Evolutionary conservation across 768 basidiomycete species (phyloP).

Genomic region (Boletus insuetus): DNA sequence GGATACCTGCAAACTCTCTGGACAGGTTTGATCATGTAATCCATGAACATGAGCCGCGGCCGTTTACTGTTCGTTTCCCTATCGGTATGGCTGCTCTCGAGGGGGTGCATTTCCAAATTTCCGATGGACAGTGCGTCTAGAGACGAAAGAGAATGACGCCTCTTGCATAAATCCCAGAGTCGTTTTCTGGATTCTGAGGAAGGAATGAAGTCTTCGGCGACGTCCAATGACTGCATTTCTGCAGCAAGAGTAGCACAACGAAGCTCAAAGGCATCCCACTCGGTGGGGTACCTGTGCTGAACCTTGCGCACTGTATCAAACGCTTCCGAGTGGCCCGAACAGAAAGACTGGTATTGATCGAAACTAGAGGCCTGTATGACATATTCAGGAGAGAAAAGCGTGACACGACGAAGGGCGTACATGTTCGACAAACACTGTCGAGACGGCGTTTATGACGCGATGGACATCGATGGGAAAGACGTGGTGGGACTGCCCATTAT

Average conservation of each 20-base stretch:
- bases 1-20: constrained; percentile 97
- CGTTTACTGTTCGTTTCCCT: constrained; percentile 27
- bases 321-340: constrained; percentile 83
- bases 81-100: constrained; percentile 30
- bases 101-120: constrained; percentile 31
- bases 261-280: constrained; percentile 85
- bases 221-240: constrained; percentile 28
- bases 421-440: constrained; percentile 57
- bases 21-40: constrained; percentile 96
- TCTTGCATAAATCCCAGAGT: constrained; percentile 35
- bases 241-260: constrained; percentile 60
- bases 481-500: not conserved
- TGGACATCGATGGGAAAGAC: constrained; percentile 41
- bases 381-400: not conserved
- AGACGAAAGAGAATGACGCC: constrained; percentile 48
- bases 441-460: constrained; percentile 36
- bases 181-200: constrained; percentile 6
- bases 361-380: constrained; percentile 64
- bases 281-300: constrained; percentile 57
- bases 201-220: constrained; percentile 2
- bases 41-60: constrained; percentile 61
- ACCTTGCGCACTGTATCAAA: constrained; percentile 68
- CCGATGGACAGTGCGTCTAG: constrained; percentile 41
- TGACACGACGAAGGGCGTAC: constrained; percentile 32
- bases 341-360: constrained; percentile 80